Percentiles rank a stretch among this genome's conserved stretches.
These are phyloP conservation scores for Fusarium nodosum DNA, from an alignment of 2,329 filamentous ascomycete genomes.

Conservation along the genomic window DNA sequence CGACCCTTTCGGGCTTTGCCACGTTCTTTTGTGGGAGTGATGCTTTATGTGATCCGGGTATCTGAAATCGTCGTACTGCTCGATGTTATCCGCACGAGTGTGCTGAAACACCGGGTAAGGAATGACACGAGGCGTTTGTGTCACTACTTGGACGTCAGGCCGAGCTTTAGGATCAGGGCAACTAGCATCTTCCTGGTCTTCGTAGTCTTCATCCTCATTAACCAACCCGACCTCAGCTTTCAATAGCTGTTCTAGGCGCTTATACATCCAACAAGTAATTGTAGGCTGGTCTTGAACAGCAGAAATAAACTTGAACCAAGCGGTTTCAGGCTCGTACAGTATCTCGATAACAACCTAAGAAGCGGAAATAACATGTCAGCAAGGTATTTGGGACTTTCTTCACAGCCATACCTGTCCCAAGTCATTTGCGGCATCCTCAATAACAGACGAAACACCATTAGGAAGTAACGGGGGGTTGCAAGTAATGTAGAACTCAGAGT, in stretches of 20 bases:
- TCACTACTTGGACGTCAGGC: conserved; percentile 42
- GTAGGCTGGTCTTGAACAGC: conserved; percentile 6
- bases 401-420: conserved; percentile 31
- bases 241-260: conserved; percentile 39
- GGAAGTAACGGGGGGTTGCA: conserved; percentile 55
- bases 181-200: background rate
- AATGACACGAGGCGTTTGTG: conserved; percentile 38
- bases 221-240: conserved; percentile 36
- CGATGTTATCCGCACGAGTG: background rate
- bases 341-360: conserved; percentile 49
- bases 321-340: conserved; percentile 54
- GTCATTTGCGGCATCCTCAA: conserved; percentile 26
- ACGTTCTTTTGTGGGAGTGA: conserved; percentile 41
- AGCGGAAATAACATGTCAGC: background rate
- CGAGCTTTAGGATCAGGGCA: background rate
- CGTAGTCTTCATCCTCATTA: conserved; percentile 8
- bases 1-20: conserved; percentile 45
- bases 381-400: background rate
- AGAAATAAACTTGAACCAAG: conserved; percentile 55
- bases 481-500: conserved; percentile 53
- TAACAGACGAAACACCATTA: conserved; percentile 49
- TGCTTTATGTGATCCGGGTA: conserved; percentile 44
- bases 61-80: conserved; percentile 36
- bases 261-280: conserved; percentile 40
- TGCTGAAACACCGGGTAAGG: conserved; percentile 43